Evolutionary conservation across 148 eudicot genomes (phyloP), one percentile per base, ranked within the genome.

Genomic region (Cornus kousa): DNA sequence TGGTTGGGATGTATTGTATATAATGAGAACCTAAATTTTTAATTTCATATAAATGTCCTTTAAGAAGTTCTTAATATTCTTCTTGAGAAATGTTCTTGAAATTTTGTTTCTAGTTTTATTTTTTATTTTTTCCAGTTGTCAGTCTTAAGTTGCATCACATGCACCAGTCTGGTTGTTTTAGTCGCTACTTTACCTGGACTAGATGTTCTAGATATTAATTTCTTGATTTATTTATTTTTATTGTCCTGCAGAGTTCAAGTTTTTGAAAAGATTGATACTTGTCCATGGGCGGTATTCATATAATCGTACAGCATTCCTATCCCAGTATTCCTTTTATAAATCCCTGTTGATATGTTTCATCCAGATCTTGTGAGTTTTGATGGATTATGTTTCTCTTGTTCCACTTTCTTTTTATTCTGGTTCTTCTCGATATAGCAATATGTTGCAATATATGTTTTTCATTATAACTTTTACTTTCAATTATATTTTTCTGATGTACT

Each of bases 201-300:
- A 60, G 75, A 10, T 46, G n/a, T 72, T 77, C 33, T 40, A 23
- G 53, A 37, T 73, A 48, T 78, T 81, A 20, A 35, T 50, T 71
- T 78, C 10, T 43, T 43, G 48, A 43, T 43, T 43, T 43, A 43
- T 43, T 74, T 40, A 13, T 23, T 53, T 28, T 67, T 72, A 16
- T 80, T 80, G 66, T 4, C 59, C 80, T 88, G 93, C 97, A 96
- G 99, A 93, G 78, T 96, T 96, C 84, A 90, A 93, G 83, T 96
- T 92, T 80, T 83, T 96, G 83, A 90, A 87, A 86, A 88, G 98
- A 86, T 85, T 96, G 87, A 96, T 96, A 72, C 99, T 96, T 85
- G 95, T 96, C 71, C 99, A 96, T 72, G 99, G 99, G 67, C 97
- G 99, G 24, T 93, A 96, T 87, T 96, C 99, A 40, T 96, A 92